Evolutionary conservation across 306 rosid genomes (phyloP).

Genomic region (Cyclanthera cordifolia): DNA sequence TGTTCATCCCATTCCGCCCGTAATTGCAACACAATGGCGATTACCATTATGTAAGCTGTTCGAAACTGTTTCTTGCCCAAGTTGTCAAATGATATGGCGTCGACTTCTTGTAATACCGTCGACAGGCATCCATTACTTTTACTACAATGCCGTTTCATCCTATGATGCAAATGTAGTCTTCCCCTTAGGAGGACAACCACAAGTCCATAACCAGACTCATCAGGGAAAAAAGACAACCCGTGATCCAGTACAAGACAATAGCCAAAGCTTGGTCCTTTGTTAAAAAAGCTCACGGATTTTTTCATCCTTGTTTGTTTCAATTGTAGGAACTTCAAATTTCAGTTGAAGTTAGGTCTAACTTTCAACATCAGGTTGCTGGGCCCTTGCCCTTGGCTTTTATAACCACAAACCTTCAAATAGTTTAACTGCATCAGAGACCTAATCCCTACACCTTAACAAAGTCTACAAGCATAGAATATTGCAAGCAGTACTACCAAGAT

Average conservation of each 20-base stretch:
- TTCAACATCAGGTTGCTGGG: constrained; percentile 43
- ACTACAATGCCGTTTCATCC: constrained; percentile 51
- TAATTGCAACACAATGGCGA: constrained; percentile 46
- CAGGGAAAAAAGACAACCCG: constrained; percentile 47
- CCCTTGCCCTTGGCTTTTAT: constrained; percentile 60
- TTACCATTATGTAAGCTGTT: constrained; percentile 19
- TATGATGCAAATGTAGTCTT: constrained; percentile 50
- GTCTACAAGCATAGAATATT: constrained; percentile 67
- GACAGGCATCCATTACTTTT: constrained; percentile 71
- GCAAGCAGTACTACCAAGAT: constrained; percentile 60
- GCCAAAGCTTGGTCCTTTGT: constrained; percentile 43
- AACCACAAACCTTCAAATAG: constrained; percentile 37
- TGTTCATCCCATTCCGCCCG: constrained; percentile 52
- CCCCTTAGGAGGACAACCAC: constrained; percentile 56
- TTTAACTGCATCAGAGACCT: constrained; percentile 68
- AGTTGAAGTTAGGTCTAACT: constrained; percentile 39
- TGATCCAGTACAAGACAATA: constrained; percentile 41
- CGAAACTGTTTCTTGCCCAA: constrained; percentile 52
- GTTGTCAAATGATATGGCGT: constrained; percentile 49
- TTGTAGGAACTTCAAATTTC: constrained; percentile 49
- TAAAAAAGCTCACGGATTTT: constrained; percentile 49
- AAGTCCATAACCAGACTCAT: constrained; percentile 42
- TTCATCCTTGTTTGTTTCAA: constrained; percentile 46
- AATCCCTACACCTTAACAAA: constrained; percentile 45
- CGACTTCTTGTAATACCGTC: constrained; percentile 59